These are phyloP conservation scores for Macrophomina pseudophaseolina DNA, from an alignment of 2,329 filamentous ascomycete species.

Conservation along the genomic window DNA sequence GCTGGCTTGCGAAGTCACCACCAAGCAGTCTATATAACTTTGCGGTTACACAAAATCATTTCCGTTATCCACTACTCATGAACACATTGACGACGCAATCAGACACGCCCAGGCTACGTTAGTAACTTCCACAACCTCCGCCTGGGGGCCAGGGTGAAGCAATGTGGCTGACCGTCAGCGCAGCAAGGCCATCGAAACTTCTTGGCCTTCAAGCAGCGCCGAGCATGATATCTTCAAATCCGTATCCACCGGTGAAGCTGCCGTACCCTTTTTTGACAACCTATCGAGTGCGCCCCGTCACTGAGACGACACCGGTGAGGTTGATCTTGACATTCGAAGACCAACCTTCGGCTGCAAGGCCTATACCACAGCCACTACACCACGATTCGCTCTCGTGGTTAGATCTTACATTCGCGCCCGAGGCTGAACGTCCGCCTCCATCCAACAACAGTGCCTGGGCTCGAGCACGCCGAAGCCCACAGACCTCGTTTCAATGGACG, in stretches of 20 bases:
- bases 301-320: not conserved
- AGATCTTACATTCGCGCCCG: not conserved
- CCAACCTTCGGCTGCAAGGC: slow-evolving; percentile 30
- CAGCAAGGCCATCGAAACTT: too few relatives aligned
- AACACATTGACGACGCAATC: too few relatives aligned
- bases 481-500: slow-evolving; percentile 50
- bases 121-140: too few relatives aligned
- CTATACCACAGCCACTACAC: slow-evolving; percentile 37
- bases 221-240: not conserved
- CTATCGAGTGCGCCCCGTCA: slow-evolving; percentile 30
- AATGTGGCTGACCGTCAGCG: too few relatives aligned
- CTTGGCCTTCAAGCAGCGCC: not conserved
- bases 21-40: too few relatives aligned
- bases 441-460: slow-evolving; percentile 51
- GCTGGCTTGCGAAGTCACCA: not conserved
- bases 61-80: too few relatives aligned
- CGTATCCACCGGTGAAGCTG: slow-evolving; percentile 1
- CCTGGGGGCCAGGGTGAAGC: too few relatives aligned
- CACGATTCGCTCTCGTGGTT: slow-evolving; percentile 36
- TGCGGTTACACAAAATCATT: too few relatives aligned
- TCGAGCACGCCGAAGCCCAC: slow-evolving; percentile 51
- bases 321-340: not conserved
- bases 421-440: slow-evolving; percentile 35
- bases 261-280: slow-evolving; percentile 46
- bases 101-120: too few relatives aligned